phyloP scores from a whole-genome alignment of 1,284 basidiomycete genomes.

The Earliella scabrosa region DNA sequence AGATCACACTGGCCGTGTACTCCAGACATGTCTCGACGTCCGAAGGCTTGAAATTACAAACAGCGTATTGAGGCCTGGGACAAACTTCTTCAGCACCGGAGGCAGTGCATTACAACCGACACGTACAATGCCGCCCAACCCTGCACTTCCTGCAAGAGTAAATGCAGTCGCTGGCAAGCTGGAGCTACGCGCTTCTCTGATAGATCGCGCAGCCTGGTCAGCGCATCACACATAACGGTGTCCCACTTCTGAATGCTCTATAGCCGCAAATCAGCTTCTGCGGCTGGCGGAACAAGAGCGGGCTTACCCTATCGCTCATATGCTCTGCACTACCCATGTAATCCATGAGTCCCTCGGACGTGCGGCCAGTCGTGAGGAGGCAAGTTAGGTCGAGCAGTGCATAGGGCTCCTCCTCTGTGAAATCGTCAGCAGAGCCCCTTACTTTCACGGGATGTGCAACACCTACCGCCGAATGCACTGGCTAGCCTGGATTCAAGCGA shows the following conservation, averaged over 20 bases:
- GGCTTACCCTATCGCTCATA: slow-evolving; percentile 75
- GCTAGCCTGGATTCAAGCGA: slow-evolving; percentile 64
- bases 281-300: neutral
- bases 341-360: slow-evolving; percentile 69
- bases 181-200: slow-evolving; percentile 71
- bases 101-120: slow-evolving; percentile 1
- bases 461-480: slow-evolving; percentile 68
- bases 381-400: slow-evolving; percentile 74
- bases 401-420: slow-evolving; percentile 57
- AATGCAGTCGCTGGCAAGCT: slow-evolving; percentile 73
- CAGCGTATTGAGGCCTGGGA: slow-evolving; percentile 35
- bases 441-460: neutral
- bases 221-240: slow-evolving; percentile 66
- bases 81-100: slow-evolving; percentile 11
- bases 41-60: slow-evolving; percentile 55
- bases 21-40: slow-evolving; percentile 57
- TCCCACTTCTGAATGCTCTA: slow-evolving; percentile 84
- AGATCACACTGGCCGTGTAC: slow-evolving; percentile 57
- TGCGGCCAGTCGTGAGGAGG: slow-evolving; percentile 69
- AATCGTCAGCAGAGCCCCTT: slow-evolving; percentile 5
- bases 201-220: slow-evolving; percentile 73
- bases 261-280: slow-evolving; percentile 16
- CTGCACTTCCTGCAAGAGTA: slow-evolving; percentile 74
- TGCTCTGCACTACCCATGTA: slow-evolving; percentile 78
- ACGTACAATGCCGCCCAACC: slow-evolving; percentile 79